Conservation (phyloP, 1,284 basidiomycete species). For the Hymenochaete sp. region DNA sequence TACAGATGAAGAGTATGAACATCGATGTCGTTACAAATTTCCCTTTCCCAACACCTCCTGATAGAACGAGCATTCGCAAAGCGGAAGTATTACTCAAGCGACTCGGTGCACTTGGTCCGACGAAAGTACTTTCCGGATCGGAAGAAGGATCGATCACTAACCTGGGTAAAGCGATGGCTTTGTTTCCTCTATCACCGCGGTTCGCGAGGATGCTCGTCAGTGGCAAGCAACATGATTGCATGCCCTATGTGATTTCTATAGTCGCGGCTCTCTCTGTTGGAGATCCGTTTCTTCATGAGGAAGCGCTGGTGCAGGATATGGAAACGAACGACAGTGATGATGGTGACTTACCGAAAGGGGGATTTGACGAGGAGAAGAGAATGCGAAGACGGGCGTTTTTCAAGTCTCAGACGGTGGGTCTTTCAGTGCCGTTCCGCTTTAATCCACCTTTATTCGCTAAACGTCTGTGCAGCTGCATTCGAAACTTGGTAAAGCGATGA, state of each 20-base stretch:
- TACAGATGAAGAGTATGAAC: slow-evolving; percentile 99
- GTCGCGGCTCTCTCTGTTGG: slow-evolving; percentile 93
- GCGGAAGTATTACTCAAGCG: slow-evolving; percentile 79
- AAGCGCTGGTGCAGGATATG: slow-evolving; percentile 36
- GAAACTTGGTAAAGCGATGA: slow-evolving; percentile 74
- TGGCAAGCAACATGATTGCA: slow-evolving; percentile 84
- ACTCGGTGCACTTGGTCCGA: slow-evolving; percentile 71
- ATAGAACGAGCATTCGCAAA: slow-evolving; percentile 66
- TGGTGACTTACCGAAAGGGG: no score
- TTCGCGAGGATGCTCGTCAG: slow-evolving; percentile 93
- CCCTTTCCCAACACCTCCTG: slow-evolving; percentile 95
- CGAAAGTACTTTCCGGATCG: slow-evolving; percentile 24
- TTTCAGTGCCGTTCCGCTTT: slow-evolving; percentile 19
- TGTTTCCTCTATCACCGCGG: slow-evolving; percentile 89
- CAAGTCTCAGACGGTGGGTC: slow-evolving; percentile 70
- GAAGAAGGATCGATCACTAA: slow-evolving; percentile 71
- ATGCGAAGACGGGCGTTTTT: slow-evolving; percentile 69
- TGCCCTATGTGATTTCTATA: slow-evolving; percentile 87
- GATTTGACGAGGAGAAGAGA: slow-evolving; percentile 66
- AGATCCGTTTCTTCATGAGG: slow-evolving; percentile 91
- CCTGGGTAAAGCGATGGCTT: slow-evolving; percentile 83
- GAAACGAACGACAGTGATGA: slow-evolving; percentile 39
- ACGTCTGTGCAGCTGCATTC: slow-evolving; percentile 52
- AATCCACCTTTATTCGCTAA: slow-evolving; percentile 12
- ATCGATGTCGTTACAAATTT: slow-evolving; percentile 96